Conservation (phyloP, 768 basidiomycete genomes). For the Auricularia cornea region DNA sequence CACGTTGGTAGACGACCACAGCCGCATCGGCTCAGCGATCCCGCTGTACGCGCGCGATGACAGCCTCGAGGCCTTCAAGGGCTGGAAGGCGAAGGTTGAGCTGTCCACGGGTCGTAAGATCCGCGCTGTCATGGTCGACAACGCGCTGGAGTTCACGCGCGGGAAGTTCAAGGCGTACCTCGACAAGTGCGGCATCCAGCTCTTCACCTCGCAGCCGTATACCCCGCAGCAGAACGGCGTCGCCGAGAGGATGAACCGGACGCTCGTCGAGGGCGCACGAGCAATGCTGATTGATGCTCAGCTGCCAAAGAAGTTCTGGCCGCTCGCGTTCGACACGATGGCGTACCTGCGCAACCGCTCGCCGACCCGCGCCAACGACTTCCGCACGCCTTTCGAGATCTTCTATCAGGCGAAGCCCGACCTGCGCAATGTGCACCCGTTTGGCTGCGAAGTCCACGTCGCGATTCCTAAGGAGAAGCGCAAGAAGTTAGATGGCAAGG, state of each 20-base stretch:
- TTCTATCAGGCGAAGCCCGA: background rate
- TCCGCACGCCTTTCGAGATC: background rate
- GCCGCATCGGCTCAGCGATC: background rate
- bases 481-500: background rate
- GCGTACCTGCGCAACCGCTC: background rate
- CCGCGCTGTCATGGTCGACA: conserved; percentile 10
- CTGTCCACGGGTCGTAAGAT: background rate
- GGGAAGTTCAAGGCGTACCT: background rate
- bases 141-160: background rate
- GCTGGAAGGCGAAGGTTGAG: background rate
- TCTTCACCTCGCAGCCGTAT: background rate
- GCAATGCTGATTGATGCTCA: conserved; percentile 10
- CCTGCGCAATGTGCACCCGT: background rate
- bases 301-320: conserved; percentile 11
- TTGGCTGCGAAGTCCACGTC: background rate
- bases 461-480: background rate
- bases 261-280: conserved; percentile 5
- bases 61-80: background rate
- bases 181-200: background rate
- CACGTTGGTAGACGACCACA: conserved; percentile 9
- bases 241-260: conserved; percentile 15
- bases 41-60: background rate
- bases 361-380: background rate
- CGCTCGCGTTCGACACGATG: conserved; percentile 2
- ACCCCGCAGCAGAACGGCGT: conserved; percentile 20